Base-by-base conservation (phyloP, 352 stramenopile species). In the Thalassiosira ordinaria region DNA sequence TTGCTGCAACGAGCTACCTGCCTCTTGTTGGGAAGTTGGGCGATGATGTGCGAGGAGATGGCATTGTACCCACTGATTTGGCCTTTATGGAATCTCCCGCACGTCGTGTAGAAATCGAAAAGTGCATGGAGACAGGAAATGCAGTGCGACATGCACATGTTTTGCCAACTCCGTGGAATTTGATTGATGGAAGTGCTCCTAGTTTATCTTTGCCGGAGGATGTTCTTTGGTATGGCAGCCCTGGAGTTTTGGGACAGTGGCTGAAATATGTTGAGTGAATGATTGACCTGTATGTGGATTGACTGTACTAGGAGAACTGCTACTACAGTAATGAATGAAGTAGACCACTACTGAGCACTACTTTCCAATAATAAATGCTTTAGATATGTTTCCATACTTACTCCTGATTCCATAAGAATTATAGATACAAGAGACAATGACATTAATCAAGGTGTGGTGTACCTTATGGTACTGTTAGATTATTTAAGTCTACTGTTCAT, bases 91-190 rank as follows among this genome's bases (percentile, higher is more conserved):
- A 92, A 37, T 49, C 41, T 46, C 84, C 87, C n/a, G 79, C 84
- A 7, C 35, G 74, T 13, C 61, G 61, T 26, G 77, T 92, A 11
- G 67, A 84, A 62, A 67, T 92, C 1, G 61, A 85, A 14, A 69
- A 80, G 24, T 91, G 84, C 60, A 29, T 24, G 16, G 27, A 55
- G 14, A 92, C 82, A 4, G 80, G 77, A 0, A 35, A 63, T 59
- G 52, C 70, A n/a, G 78, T 92, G 11, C 52, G 87, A 33, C 87
- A 92, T 77, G 80, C 82, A 14, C 87, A 92, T 74, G 82, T 92
- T 1, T 60, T 92, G n/a, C 87, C 87, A 13, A 92, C 87, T 4
- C 87, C 87, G 33, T 92, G 85, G 84, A 92, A 92, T 76, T 71
- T 92, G 41, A 75, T 73, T 44, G 85, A 92, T 80, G 82, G 79